Percentiles rank a stretch among this genome's conserved stretches.
Evolutionary conservation across 345 rosid species (phyloP).

Genomic region (Gossypium raimondii): DNA sequence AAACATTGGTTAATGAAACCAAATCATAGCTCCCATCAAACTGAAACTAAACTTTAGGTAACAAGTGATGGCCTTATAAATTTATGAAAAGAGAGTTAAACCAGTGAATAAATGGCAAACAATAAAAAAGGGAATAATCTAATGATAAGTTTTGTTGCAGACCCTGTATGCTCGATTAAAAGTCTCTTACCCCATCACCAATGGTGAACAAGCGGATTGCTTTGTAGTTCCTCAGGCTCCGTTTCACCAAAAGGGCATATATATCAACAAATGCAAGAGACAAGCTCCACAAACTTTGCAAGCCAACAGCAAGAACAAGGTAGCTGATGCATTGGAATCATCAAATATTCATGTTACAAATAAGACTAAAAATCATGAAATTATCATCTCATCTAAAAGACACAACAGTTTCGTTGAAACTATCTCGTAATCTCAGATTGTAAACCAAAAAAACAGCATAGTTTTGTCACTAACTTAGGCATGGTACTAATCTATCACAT

Average conservation of each 20-base stretch:
- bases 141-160: neutral
- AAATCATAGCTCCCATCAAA: neutral
- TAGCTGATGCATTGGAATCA: slow-evolving; percentile 42
- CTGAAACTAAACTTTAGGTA: slow-evolving; percentile 4
- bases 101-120: neutral
- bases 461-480: neutral
- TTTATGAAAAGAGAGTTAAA: slow-evolving; percentile 4
- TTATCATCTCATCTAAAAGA: neutral
- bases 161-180: slow-evolving; percentile 7
- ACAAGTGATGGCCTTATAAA: neutral
- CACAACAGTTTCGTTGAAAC: neutral
- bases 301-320: slow-evolving; percentile 60
- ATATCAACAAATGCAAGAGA: slow-evolving; percentile 54
- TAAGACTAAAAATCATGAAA: slow-evolving; percentile 2
- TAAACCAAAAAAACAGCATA: neutral
- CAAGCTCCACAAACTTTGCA: slow-evolving; percentile 80
- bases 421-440: neutral
- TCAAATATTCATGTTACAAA: neutral
- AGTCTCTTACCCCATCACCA: slow-evolving; percentile 73
- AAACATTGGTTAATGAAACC: neutral
- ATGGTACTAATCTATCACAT: neutral
- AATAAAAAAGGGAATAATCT: neutral
- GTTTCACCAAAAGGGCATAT: slow-evolving; percentile 62
- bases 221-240: slow-evolving; percentile 53
- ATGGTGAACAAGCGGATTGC: slow-evolving; percentile 50